Evolutionary conservation across 148 eudicot species (phyloP).

Genomic region (Euryodendron excelsum): DNA sequence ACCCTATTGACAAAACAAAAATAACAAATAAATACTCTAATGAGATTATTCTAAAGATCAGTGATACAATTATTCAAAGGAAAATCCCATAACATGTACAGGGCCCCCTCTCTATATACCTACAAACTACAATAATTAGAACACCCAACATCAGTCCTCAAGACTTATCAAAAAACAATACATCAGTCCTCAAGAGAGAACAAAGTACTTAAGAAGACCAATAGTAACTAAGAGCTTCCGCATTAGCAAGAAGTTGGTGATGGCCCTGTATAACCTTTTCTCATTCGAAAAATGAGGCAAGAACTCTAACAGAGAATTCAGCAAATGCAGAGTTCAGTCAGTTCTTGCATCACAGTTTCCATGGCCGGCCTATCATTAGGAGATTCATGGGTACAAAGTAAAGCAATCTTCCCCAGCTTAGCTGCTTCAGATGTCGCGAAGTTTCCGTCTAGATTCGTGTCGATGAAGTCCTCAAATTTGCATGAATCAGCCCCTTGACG

Average conservation of each 20-base stretch:
- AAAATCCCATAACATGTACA: no score
- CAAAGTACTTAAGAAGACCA: background rate
- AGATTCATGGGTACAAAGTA: slow-evolving; percentile 69
- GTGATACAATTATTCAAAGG: background rate
- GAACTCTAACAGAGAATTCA: background rate
- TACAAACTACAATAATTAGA: background rate
- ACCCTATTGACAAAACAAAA: background rate
- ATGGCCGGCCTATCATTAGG: slow-evolving; percentile 67
- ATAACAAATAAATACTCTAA: background rate
- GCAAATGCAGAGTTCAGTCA: slow-evolving; percentile 33
- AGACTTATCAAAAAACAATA: no score
- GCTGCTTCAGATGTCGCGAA: slow-evolving; percentile 64
- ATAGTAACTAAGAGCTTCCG: background rate
- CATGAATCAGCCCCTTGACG: slow-evolving; percentile 54
- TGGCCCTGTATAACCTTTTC: no score
- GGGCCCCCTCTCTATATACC: no score
- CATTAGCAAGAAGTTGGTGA: slow-evolving; percentile 3
- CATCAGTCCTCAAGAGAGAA: no score
- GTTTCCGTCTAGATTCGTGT: slow-evolving; percentile 55
- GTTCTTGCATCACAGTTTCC: slow-evolving; percentile 51
- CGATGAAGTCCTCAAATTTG: slow-evolving; percentile 59
- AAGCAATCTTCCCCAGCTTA: slow-evolving; percentile 61
- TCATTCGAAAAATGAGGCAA: no score
- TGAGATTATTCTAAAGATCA: background rate
- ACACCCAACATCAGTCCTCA: background rate